Base-by-base conservation (phyloP, 2,329 filamentous ascomycete species). In the Talaromyces atroroseus region DNA sequence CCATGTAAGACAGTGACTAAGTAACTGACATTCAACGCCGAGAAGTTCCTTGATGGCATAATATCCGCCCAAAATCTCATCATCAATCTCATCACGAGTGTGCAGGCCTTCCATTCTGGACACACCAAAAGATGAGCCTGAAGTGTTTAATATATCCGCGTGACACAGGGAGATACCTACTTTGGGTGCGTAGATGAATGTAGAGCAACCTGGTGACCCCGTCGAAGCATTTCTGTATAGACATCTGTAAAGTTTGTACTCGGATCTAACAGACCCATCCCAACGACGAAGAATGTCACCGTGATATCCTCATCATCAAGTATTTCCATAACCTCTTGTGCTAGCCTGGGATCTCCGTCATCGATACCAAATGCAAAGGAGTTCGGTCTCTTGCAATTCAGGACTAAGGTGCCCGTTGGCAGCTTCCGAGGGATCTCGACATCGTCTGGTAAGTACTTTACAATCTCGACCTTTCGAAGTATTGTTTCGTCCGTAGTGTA, bases 301-400 rank as follows among this genome's bases (percentile, higher is more conserved):
- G 82, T 79, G 63, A 88, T 83, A 54, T 74, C 68, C 52, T 84
- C 85, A 20, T 81, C 79, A 20, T 81, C 78, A 63, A 89, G 74
- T 53, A 85, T 82, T 42, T 79, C 71, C 72, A 86, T 80, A 20
- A 87, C 82, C 60, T 81, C 71, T 69, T 83, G 78, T 1, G 84
- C 84, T 56, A 80, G 77, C 34, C 72, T 64, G 48, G 85, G 85
- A 51, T 80, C 76, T 21, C 85, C 86, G 67, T 89, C 86, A 65
- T 88, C 86, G 60, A 89, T 88, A 50, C 85, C 85, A 67, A 89
- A 88, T 1, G 86, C 86, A 66, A 89, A 88, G 0, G 81, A 84
- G 71, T 87, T 86, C 48, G 85, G 84, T 18, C 84, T 78, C 61
- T 80, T 85, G 76, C 86, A 88, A 6, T 80, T 76, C 63, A 87